A percentile compares a stretch with the other conserved stretches of the same genome.
phyloP scores from a whole-genome alignment of 208 protist genomes.

The Vickermania ingenoplastis region DNA sequence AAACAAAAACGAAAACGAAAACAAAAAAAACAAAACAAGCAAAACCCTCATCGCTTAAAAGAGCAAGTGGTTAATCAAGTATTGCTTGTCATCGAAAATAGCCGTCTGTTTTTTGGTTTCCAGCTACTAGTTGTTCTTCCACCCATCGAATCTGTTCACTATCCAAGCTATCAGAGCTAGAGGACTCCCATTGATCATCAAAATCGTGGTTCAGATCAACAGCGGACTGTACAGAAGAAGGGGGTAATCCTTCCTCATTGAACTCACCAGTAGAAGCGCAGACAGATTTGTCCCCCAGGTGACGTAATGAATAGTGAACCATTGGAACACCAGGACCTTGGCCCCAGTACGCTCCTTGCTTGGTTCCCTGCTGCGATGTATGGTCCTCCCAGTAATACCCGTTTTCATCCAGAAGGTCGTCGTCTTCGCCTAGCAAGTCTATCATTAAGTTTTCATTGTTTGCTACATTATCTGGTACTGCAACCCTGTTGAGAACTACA shows the following conservation, averaged over 20 bases:
- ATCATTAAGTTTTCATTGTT: conserved; percentile 1
- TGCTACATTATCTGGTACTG: neutral
- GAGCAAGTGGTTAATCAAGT: neutral
- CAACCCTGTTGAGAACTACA: neutral
- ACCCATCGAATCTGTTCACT: neutral
- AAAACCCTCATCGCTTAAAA: neutral
- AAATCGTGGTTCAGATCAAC: neutral
- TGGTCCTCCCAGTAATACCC: neutral
- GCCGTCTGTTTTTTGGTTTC: conserved; percentile 1
- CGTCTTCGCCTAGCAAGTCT: neutral
- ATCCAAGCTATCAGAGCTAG: neutral
- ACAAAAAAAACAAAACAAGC: neutral
- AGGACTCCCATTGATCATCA: neutral
- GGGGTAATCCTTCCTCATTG: neutral
- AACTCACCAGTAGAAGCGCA: neutral
- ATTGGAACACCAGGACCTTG: neutral
- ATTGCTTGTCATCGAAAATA: neutral
- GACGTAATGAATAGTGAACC: neutral
- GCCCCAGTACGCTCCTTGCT: neutral
- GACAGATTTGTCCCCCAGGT: neutral
- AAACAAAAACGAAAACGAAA: conserved; percentile 1
- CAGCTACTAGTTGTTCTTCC: neutral
- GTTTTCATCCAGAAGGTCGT: neutral
- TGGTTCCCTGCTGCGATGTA: neutral
- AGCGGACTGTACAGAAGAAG: neutral